Conservation (phyloP, 768 basidiomycete genomes). For the Mycena belliarum region DNA sequence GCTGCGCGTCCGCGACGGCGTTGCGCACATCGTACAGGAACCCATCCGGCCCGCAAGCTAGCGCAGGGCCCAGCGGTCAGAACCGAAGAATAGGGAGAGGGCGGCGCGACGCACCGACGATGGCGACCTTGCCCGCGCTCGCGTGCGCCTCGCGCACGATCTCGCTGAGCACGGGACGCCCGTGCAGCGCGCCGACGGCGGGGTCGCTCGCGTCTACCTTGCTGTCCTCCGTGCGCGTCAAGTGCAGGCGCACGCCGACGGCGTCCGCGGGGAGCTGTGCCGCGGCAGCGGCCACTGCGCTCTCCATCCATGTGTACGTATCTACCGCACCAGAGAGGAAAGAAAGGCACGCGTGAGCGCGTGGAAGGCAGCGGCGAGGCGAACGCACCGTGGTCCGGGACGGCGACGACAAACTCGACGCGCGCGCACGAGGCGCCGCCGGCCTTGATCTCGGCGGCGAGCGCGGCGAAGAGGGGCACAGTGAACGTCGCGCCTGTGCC, state of each 20-base stretch:
- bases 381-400: constrained; percentile 23
- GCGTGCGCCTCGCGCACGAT: constrained; percentile 23
- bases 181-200: not conserved
- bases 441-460: constrained; percentile 17
- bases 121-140: constrained; percentile 25
- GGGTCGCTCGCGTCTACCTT: constrained; percentile 13
- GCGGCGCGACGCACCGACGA: constrained; percentile 27
- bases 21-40: constrained; percentile 34
- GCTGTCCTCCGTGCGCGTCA: constrained; percentile 5
- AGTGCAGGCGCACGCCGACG: constrained; percentile 12
- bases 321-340: constrained; percentile 11
- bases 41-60: constrained; percentile 32
- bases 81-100: not conserved
- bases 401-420: constrained; percentile 28
- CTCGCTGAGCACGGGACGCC: constrained; percentile 23
- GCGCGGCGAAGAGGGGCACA: constrained; percentile 29
- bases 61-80: not conserved
- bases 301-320: constrained; percentile 24
- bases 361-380: too few species aligned
- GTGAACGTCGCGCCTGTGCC: constrained; percentile 32
- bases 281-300: constrained; percentile 9
- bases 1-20: constrained; percentile 31
- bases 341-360: too few species aligned
- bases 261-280: not conserved
- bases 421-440: constrained; percentile 19